These are phyloP conservation scores for Orychophragmus violaceus DNA, from an alignment of 345 rosid genomes.

Conservation along the genomic window DNA sequence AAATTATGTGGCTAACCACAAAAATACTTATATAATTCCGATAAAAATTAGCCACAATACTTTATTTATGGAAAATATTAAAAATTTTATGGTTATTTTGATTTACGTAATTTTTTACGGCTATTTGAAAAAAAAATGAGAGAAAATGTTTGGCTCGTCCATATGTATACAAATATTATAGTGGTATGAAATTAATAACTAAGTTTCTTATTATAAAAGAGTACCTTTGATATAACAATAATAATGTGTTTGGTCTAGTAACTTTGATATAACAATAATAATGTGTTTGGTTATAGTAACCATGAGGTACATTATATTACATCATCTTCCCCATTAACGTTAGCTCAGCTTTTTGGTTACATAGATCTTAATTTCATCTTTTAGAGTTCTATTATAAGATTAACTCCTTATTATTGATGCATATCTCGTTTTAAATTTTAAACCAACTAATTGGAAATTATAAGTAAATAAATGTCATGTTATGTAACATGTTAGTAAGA, in stretches of 20 bases:
- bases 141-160: no score
- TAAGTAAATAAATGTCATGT: neutral
- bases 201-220: neutral
- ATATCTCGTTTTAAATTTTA: neutral
- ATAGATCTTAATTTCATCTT: neutral
- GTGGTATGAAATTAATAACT: neutral
- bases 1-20: no score
- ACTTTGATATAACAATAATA: neutral
- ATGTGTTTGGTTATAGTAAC: neutral
- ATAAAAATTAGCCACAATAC: no score
- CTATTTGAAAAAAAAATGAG: no score
- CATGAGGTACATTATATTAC: neutral
- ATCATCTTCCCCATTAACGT: neutral
- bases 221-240: no score
- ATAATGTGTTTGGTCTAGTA: no score
- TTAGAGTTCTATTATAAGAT: neutral
- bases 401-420: no score
- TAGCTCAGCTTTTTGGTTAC: neutral
- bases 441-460: neutral
- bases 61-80: no score
- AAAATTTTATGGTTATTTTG: no score
- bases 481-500: neutral
- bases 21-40: no score
- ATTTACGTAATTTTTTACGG: no score
- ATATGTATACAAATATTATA: no score